These are phyloP conservation scores for Penicillium bovifimosum DNA, from an alignment of 495 filamentous ascomycete species.

Conservation along the genomic window DNA sequence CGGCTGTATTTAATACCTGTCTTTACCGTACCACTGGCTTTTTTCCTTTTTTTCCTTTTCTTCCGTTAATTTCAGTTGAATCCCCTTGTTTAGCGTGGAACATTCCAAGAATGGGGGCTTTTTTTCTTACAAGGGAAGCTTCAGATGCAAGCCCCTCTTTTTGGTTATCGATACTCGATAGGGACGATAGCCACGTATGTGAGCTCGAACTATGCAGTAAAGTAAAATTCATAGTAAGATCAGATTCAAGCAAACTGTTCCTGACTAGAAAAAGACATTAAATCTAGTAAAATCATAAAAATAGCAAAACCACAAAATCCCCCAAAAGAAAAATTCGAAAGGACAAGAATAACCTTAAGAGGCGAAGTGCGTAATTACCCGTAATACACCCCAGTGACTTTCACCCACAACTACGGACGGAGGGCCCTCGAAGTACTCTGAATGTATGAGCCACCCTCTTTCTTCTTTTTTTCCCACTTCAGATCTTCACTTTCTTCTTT, in stretches of 20 bases:
- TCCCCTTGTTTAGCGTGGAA: background rate
- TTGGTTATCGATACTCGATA: conserved; percentile 9
- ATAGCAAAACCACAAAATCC: background rate
- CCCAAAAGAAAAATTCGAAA: background rate
- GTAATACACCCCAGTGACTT: conserved; percentile 10
- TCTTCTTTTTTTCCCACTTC: conserved; percentile 12
- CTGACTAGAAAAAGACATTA: background rate
- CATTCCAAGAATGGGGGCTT: conserved; percentile 1
- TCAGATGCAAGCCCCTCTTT: conserved; percentile 6
- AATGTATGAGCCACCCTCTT: conserved; percentile 17
- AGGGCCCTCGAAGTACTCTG: conserved; percentile 5
- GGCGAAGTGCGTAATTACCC: conserved; percentile 12
- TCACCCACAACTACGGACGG: conserved; percentile 3
- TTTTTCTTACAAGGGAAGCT: background rate
- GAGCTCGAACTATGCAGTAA: background rate
- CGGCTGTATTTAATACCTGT: conserved; percentile 3
- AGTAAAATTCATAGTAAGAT: background rate
- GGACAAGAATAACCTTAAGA: background rate
- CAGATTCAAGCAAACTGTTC: background rate
- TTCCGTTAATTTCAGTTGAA: background rate
- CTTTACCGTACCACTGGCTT: background rate
- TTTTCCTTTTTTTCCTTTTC: background rate
- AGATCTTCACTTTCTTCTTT: conserved; percentile 17
- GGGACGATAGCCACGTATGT: background rate
- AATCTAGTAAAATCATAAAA: background rate